Evolutionary conservation across 2,329 filamentous ascomycete species (phyloP).

Genomic region (Neurospora sp.): DNA sequence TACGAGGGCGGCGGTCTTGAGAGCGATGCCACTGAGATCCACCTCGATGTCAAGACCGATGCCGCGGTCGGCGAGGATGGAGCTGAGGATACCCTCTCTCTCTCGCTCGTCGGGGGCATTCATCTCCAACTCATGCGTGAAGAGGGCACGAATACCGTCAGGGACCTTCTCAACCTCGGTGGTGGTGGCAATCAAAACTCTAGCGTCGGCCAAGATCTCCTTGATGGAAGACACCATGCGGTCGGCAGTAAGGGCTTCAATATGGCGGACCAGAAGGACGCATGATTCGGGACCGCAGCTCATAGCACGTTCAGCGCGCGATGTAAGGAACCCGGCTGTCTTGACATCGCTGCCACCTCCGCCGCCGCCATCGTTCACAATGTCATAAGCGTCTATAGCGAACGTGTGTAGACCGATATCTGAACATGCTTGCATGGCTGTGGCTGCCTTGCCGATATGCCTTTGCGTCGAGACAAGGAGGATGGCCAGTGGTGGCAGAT

Average conservation of each 20-base stretch:
- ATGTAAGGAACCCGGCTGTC: conserved; percentile 82
- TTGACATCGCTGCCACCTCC: conserved; percentile 78
- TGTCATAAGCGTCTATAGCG: conserved; percentile 82
- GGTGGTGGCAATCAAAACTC: conserved; percentile 86
- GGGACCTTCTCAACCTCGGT: conserved; percentile 93
- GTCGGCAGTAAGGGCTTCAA: conserved; percentile 85
- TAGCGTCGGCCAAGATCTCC: conserved; percentile 67
- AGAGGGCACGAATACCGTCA: conserved; percentile 78
- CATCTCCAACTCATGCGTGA: conserved; percentile 94
- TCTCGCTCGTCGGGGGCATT: conserved; percentile 85
- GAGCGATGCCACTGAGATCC: conserved; percentile 71
- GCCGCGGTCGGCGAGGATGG: conserved; percentile 65
- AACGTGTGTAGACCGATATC: conserved; percentile 90
- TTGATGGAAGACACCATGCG: conserved; percentile 78
- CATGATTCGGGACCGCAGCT: conserved; percentile 79
- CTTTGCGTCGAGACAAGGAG: conserved; percentile 85
- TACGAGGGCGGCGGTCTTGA: conserved; percentile 92
- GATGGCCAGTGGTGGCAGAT: conserved; percentile 79
- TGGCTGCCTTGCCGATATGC: conserved; percentile 81
- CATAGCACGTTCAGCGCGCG: conserved; percentile 78
- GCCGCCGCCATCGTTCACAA: conserved; percentile 80
- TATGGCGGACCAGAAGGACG: conserved; percentile 74
- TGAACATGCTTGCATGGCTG: conserved; percentile 66
- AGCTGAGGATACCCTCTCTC: conserved; percentile 74
- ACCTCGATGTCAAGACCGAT: conserved; percentile 74